Evolutionary conservation across 192 early-diverging fungal genomes (phyloP), one percentile per base, ranked within the genome.

Genomic region (Umbelopsis vinacea): DNA sequence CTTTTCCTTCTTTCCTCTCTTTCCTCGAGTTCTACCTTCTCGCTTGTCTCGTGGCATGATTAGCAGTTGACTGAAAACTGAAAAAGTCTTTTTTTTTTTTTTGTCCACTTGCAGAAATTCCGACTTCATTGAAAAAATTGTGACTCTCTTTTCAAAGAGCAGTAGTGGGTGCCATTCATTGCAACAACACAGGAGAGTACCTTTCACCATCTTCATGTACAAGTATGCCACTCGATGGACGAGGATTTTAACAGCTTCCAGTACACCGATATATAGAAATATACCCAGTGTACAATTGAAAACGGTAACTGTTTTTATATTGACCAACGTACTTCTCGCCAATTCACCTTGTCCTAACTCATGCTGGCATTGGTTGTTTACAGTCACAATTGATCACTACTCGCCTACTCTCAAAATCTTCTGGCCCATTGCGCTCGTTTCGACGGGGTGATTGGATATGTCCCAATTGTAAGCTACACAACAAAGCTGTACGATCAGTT

Each of bases 11-110:
- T 71, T 76, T 68, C 70, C 70, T 26, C 70, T 29, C 66, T 71
- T 71, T 70, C 71, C 70, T 24, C 55, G 66, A 17, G 46, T 53
- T 29, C 75, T 70, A 43, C 70, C 75, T 68, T 71, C 52, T 71
- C 75, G 71, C 48, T 71, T 45, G 7, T 47, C 52, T 35, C 69
- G 54, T 52, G 74, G 38, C 74, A 75, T 75, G 19, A 22, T 43
- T 74, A 37, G 37, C 23, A 45, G 38, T 63, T n/a, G 33, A 38
- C 29, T 33, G 6, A 15, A 37, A 43, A 43, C 2, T 7, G 33
- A 37, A 33, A 63, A 63, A 17, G 29, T 37, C 26, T 19, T 33
- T 63, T 63, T 26, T 57, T 57, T 63, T 63, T 63, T 63, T 37
- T 63, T 37, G 33, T 29, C 29, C 53, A 24, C 21, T 54, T 12